Evolutionary conservation across 495 filamentous ascomycete genomes (phyloP).

Genomic region (Aspergillus ostianus): DNA sequence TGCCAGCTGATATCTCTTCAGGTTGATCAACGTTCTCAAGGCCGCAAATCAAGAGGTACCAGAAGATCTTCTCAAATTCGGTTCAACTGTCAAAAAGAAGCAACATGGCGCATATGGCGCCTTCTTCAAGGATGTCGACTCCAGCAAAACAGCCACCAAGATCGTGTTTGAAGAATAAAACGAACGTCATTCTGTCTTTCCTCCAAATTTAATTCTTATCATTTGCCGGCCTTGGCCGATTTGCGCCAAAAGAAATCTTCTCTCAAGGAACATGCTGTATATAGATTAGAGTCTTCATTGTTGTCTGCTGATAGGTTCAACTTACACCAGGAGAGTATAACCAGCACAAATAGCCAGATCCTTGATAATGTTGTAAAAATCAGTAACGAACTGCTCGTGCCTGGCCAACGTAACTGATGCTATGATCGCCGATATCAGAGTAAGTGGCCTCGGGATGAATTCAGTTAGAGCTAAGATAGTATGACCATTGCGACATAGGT

Average conservation of each 20-base stretch:
- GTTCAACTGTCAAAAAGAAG: slow-evolving; percentile 99
- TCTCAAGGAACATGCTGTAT: slow-evolving; percentile 58
- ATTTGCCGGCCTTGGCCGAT: slow-evolving; percentile 40
- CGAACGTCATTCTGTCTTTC: slow-evolving; percentile 21
- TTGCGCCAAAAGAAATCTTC: slow-evolving; percentile 51
- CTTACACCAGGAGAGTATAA: slow-evolving; percentile 61
- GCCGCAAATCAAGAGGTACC: slow-evolving; percentile 86
- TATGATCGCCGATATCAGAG: slow-evolving; percentile 34
- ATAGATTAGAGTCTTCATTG: slow-evolving; percentile 13
- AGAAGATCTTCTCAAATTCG: slow-evolving; percentile 85
- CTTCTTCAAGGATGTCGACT: slow-evolving; percentile 80
- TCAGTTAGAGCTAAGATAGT: slow-evolving; percentile 26
- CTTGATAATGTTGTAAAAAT: slow-evolving; percentile 48
- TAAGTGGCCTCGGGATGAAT: slow-evolving; percentile 26
- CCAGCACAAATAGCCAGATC: slow-evolving; percentile 49
- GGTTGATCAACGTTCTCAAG: slow-evolving; percentile 87
- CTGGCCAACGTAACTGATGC: slow-evolving; percentile 28
- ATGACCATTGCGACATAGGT: slow-evolving; percentile 46
- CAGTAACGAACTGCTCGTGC: slow-evolving; percentile 24
- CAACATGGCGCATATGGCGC: slow-evolving; percentile 87
- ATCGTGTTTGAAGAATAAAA: slow-evolving; percentile 80
- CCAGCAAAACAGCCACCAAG: slow-evolving; percentile 80
- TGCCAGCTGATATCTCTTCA: slow-evolving; percentile 23
- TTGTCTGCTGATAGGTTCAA: slow-evolving; percentile 16
- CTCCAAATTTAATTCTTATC: slow-evolving; percentile 17